Evolutionary conservation across 106 monocot genomes (phyloP).

Genomic region (Chionographis japonica): DNA sequence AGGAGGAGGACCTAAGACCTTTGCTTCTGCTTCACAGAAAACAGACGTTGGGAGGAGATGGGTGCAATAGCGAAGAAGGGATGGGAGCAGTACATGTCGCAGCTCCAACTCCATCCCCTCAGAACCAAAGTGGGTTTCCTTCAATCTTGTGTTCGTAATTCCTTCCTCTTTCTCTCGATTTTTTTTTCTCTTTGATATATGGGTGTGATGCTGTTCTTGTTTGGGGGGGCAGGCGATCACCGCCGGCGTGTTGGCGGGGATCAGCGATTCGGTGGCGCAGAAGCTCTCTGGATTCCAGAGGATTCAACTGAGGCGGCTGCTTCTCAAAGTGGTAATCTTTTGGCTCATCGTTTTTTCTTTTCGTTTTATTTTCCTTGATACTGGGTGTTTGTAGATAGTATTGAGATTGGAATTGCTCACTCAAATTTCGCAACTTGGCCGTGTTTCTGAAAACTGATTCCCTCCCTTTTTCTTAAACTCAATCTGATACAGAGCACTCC

Average conservation of each 20-base stretch:
- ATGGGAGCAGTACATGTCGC: conserved; percentile 68
- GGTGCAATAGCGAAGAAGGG: conserved; percentile 46
- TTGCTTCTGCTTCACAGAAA: no score
- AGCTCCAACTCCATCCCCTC: conserved; percentile 77
- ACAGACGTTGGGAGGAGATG: conserved; percentile 8
- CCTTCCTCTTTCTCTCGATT: neutral
- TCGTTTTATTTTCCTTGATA: neutral
- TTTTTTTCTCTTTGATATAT: neutral
- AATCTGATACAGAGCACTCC: neutral
- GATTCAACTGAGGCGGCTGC: conserved; percentile 53
- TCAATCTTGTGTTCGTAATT: no score
- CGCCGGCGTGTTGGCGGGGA: conserved; percentile 62
- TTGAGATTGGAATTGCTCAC: neutral
- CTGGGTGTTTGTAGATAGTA: neutral
- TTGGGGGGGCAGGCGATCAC: conserved; percentile 48
- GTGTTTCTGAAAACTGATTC: no score
- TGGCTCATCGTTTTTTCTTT: neutral
- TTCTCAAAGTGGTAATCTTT: conserved; percentile 61
- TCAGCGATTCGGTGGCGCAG: conserved; percentile 84
- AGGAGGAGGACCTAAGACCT: no score
- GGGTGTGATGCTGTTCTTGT: neutral
- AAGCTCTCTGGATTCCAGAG: conserved; percentile 71
- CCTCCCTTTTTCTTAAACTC: neutral
- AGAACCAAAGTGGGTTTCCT: conserved; percentile 55
- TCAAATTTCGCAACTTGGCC: neutral